These are phyloP conservation scores for Plasmodium inui DNA, from an alignment of 169 alveolate genomes.

Conservation along the genomic window DNA sequence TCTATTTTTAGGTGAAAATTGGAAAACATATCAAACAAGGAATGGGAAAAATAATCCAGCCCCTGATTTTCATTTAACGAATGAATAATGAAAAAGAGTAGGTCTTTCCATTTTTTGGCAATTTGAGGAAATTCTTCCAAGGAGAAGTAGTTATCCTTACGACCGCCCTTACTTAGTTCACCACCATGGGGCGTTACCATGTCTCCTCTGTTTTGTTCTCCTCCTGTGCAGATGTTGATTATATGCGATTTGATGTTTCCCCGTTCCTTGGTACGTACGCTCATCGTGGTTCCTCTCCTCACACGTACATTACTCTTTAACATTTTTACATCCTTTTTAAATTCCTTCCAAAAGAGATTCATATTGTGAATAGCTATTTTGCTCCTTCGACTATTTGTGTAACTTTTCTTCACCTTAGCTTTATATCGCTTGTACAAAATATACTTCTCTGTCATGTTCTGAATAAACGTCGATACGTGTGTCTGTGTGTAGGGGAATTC, in stretches of 20 bases:
- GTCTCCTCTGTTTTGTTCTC: background rate
- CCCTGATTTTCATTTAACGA: slow-evolving; percentile 38
- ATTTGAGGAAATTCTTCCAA: slow-evolving; percentile 22
- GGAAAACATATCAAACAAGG: slow-evolving; percentile 30
- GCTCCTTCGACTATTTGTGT: slow-evolving; percentile 3
- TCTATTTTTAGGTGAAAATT: slow-evolving; percentile 33
- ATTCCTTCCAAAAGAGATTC: slow-evolving; percentile 68
- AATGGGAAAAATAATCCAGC: slow-evolving; percentile 36
- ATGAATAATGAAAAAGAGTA: slow-evolving; percentile 25
- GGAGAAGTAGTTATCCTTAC: background rate
- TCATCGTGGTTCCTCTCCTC: background rate
- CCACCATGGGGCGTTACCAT: background rate
- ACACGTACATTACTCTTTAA: slow-evolving; percentile 20
- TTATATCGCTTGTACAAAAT: slow-evolving; percentile 56
- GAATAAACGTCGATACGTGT: slow-evolving; percentile 19
- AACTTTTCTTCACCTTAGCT: slow-evolving; percentile 27
- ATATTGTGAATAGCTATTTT: slow-evolving; percentile 12
- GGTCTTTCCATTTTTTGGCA: slow-evolving; percentile 64
- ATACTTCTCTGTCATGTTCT: slow-evolving; percentile 23
- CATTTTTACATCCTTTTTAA: slow-evolving; percentile 45
- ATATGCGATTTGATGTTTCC: background rate
- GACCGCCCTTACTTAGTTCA: background rate
- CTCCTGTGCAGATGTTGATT: background rate
- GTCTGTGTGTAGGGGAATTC: slow-evolving; percentile 23
- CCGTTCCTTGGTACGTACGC: background rate